Percentiles rank a stretch among this genome's conserved stretches.
phyloP scores from a whole-genome alignment of 306 rosid genomes.

The Acacia confusa region DNA sequence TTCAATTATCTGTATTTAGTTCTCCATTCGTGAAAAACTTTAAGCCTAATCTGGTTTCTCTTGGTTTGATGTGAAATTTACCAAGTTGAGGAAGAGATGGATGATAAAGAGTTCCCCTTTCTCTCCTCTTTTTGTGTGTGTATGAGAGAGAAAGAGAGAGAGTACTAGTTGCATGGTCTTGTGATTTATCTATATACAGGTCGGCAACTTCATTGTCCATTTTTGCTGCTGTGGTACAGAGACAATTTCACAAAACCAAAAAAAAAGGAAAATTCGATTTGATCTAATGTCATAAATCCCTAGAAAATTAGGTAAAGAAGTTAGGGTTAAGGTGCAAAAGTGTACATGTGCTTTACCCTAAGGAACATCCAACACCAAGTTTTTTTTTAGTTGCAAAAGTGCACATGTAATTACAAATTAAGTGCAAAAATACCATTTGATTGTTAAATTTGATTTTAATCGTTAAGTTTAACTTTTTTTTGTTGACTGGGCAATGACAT shows the following conservation, averaged over 20 bases:
- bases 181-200: neutral
- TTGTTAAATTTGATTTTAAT: no score
- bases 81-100: neutral
- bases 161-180: neutral
- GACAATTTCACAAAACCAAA: neutral
- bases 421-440: no score
- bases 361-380: no score
- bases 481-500: no score
- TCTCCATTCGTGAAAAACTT: neutral
- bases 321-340: no score
- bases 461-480: no score
- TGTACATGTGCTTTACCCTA: no score
- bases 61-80: neutral
- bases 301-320: neutral
- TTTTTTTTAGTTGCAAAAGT: no score
- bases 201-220: neutral
- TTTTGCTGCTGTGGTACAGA: neutral
- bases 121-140: neutral
- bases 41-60: neutral
- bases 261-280: neutral
- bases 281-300: neutral
- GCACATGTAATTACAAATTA: no score
- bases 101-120: neutral
- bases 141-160: neutral
- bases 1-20: neutral